These are phyloP conservation scores for Aspergillus incahuasiensis DNA, from an alignment of 495 filamentous ascomycete genomes.

Conservation along the genomic window DNA sequence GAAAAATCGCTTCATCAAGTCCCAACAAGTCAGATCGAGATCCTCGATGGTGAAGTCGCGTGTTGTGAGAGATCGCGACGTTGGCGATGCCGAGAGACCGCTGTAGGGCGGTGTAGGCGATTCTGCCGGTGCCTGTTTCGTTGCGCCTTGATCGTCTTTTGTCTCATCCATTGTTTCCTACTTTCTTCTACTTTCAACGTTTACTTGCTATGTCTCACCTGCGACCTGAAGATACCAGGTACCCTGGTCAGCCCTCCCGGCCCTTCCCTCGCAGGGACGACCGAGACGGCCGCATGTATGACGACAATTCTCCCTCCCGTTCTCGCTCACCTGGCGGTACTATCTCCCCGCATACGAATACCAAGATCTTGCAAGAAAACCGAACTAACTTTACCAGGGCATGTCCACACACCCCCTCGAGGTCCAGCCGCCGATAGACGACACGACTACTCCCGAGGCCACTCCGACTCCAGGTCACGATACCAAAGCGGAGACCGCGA, in stretches of 20 bases:
- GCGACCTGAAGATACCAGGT: slow-evolving; percentile 27
- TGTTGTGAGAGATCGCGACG: background rate
- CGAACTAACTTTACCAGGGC: slow-evolving; percentile 36
- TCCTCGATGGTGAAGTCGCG: no score
- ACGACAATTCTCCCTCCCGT: slow-evolving; percentile 39
- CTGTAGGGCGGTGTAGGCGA: background rate
- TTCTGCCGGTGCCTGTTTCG: slow-evolving; percentile 16
- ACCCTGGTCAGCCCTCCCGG: slow-evolving; percentile 23
- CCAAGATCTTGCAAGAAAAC: background rate
- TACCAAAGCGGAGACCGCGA: slow-evolving; percentile 39
- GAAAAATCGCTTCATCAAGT: no score
- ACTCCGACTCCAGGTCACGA: slow-evolving; percentile 24
- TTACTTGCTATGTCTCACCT: slow-evolving; percentile 30
- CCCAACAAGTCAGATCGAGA: no score
- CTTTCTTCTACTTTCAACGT: slow-evolving; percentile 8
- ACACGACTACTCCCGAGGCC: slow-evolving; percentile 32
- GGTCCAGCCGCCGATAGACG: slow-evolving; percentile 37
- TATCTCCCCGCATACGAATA: slow-evolving; percentile 32
- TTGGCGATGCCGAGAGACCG: background rate
- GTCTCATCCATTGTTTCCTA: background rate
- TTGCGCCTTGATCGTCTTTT: slow-evolving; percentile 2
- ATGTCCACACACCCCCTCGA: slow-evolving; percentile 35
- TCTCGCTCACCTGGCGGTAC: slow-evolving; percentile 45
- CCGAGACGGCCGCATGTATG: slow-evolving; percentile 46
- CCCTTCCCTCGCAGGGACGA: slow-evolving; percentile 33